Evolutionary conservation across 352 stramenopile species (phyloP).

Genomic region (Phytophthora sp.): DNA sequence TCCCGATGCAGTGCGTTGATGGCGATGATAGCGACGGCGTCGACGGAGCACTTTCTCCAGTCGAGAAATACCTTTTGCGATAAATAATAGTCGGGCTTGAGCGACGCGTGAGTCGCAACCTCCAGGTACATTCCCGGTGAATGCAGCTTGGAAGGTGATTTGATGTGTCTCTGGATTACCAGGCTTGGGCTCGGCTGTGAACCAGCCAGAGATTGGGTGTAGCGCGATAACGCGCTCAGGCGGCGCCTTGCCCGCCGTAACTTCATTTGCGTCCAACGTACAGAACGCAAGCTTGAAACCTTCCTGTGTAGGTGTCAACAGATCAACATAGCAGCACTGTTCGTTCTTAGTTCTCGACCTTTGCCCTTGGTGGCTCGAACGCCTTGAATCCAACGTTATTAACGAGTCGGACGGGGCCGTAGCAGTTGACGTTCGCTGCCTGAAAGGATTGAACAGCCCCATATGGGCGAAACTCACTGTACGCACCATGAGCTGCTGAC

Average conservation of each 20-base stretch:
- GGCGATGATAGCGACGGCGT: conserved; percentile 20
- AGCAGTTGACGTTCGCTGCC: conserved; percentile 7
- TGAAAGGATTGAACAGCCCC: conserved; percentile 20
- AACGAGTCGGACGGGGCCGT: conserved; percentile 2
- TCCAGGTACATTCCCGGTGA: conserved; percentile 22
- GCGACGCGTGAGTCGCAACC: conserved; percentile 28
- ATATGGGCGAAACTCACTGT: conserved; percentile 39
- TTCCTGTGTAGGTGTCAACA: conserved; percentile 27
- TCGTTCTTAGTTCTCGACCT: conserved; percentile 32
- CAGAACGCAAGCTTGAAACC: conserved; percentile 39
- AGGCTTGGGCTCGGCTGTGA: conserved; percentile 29
- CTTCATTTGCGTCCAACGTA: conserved; percentile 31
- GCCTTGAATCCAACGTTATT: conserved; percentile 8
- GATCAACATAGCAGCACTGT: conserved; percentile 41
- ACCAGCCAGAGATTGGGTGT: conserved; percentile 41
- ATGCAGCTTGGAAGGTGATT: conserved; percentile 42
- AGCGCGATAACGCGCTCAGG: conserved; percentile 36
- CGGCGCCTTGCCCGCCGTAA: conserved; percentile 39
- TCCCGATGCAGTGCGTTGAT: conserved; percentile 15
- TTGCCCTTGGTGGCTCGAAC: not conserved
- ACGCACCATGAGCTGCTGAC: conserved; percentile 41
- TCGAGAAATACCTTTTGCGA: conserved; percentile 35
- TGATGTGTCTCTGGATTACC: conserved; percentile 19
- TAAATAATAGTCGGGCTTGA: conserved; percentile 28
- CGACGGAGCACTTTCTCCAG: conserved; percentile 41